A percentile compares a stretch with the other conserved stretches of the same genome.
Evolutionary conservation across 2,329 filamentous ascomycete species (phyloP).

Genomic region (Xylariaceae sp.): DNA sequence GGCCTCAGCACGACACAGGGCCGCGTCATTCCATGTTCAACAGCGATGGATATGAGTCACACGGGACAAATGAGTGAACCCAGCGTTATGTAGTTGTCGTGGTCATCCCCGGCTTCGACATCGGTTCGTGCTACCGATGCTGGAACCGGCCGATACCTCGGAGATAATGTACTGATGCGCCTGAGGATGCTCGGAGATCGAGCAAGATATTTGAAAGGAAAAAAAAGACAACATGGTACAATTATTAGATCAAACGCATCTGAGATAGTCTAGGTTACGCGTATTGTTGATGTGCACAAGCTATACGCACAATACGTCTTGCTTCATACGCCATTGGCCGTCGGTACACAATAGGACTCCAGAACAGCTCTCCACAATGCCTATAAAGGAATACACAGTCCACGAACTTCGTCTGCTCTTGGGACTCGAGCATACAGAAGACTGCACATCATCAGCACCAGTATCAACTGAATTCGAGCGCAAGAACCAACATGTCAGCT

Average conservation of each 20-base stretch:
- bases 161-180: conserved; percentile 11
- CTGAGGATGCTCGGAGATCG: conserved; percentile 6
- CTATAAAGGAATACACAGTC: conserved; percentile 27
- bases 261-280: too few relatives aligned
- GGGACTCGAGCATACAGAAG: conserved; percentile 19
- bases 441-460: conserved; percentile 6
- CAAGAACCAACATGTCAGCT: conserved; percentile 22
- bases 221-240: neutral
- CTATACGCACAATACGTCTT: conserved; percentile 8
- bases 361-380: conserved; percentile 5
- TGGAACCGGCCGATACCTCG: conserved; percentile 15
- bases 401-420: conserved; percentile 24
- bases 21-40: too few relatives aligned
- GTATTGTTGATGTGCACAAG: conserved; percentile 5
- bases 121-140: neutral
- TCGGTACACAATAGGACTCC: neutral
- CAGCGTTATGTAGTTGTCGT: neutral
- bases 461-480: neutral
- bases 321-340: neutral
- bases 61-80: neutral
- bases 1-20: too few relatives aligned
- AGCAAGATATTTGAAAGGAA: neutral
- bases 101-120: neutral
- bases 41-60: too few relatives aligned
- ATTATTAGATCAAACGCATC: too few relatives aligned